Evolutionary conservation across 2,329 filamentous ascomycete genomes (phyloP), one percentile per base, ranked within the genome.

Genomic region (Phialemoniopsis sp.): DNA sequence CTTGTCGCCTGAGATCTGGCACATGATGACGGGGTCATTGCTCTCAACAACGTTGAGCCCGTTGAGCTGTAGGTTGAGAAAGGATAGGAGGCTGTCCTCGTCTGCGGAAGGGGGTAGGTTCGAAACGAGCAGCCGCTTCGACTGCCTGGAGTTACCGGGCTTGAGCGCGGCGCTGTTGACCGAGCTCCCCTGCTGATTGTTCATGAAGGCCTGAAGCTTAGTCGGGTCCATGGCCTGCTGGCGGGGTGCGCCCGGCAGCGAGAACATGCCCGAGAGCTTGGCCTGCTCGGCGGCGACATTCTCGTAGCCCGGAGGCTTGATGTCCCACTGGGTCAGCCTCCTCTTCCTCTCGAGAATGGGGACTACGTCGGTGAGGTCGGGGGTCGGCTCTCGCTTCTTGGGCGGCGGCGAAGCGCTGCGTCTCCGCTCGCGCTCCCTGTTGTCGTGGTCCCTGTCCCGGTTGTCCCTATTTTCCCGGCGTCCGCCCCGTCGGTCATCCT

Each of bases 201-300:
- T 90, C 80, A 96, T 94, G 62, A 98, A 95, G 16, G 91, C 89
- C 61, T 96, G 89, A 35, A 98, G 76, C 62, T 91, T 91, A 54
- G 81, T 87, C 13, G 91, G 90, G 52, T 98, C 93, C 84, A 97
- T 93, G 28, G 89, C 85, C 57, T 96, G 90, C 62, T 95, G 89
- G 51, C 93, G 82, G 39, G 93, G 93, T 45, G 93, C 93, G 48
- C 93, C 93, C 4, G 93, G 93, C 34, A 99, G 80, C 44, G 94
- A 90, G 70, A 98, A 99, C 93, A 98, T 96, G 70, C 91, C 85
- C 50, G 94, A 98, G 33, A 98, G 76, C 72, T 99, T 99, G 37
- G 93, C 94, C 63, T 98, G 94, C 64, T 98, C 94, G 16, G 93
- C 89, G 3, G 93, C 96, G 49, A 99, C 91, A 63, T 93, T 95